Percentiles rank a stretch among this genome's conserved stretches.
phyloP scores from a whole-genome alignment of 148 eudicot species.

The Spergularia marina region DNA sequence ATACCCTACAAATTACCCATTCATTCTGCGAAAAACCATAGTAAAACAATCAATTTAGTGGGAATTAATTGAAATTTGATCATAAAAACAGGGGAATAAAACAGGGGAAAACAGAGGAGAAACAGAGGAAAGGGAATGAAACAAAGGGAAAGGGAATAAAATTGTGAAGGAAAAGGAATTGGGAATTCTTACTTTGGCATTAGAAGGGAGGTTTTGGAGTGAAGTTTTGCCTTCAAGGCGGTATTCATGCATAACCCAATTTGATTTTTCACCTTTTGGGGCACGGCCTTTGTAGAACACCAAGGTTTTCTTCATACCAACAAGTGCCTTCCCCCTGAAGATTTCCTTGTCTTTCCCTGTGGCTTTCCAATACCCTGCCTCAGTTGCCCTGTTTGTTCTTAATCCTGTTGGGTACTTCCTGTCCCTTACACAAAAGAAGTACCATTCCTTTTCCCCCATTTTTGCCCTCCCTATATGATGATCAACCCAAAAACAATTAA shows the following conservation, averaged over 20 bases:
- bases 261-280: conserved; percentile 54
- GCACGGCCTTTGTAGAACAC: conserved; percentile 68
- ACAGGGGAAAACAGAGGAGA: conserved; percentile 8
- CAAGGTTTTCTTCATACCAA: conserved; percentile 66
- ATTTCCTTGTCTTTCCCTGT: conserved; percentile 69
- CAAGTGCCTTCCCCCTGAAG: conserved; percentile 43
- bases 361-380: conserved; percentile 69
- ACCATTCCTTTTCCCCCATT: conserved; percentile 69
- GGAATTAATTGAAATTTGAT: too few species aligned
- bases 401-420: conserved; percentile 60
- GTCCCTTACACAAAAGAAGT: conserved; percentile 56
- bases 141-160: neutral
- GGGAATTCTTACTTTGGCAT: conserved; percentile 19
- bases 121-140: conserved; percentile 11
- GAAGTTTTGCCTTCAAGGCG: conserved; percentile 45
- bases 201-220: conserved; percentile 33
- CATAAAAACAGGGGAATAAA: conserved; percentile 8
- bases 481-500: conserved; percentile 7
- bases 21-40: conserved; percentile 41
- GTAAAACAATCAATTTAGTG: neutral
- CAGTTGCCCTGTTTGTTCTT: conserved; percentile 62
- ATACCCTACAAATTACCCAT: conserved; percentile 68
- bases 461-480: conserved; percentile 48
- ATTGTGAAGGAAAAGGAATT: neutral
- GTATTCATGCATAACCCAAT: conserved; percentile 68